Conservation (phyloP, 1,284 basidiomycete genomes). For the Boletus albobrunnescens region DNA sequence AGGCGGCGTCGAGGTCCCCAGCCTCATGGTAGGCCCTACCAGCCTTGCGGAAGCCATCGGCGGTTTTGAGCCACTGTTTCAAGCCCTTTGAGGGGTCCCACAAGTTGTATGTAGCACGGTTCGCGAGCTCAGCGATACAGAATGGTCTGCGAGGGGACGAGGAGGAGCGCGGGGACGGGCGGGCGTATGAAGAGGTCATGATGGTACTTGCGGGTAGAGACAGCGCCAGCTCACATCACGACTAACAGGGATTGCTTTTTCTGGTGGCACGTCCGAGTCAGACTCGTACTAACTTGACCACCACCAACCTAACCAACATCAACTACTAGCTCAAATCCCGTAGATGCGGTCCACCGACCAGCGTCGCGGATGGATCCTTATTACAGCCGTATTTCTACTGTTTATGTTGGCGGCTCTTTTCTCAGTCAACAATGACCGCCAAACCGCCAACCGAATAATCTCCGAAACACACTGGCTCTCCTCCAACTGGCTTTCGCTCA, state of each 20-base stretch:
- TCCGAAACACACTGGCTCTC: constrained; percentile 16
- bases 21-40: constrained; percentile 26
- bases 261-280: background rate
- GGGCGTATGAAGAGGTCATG: constrained; percentile 23
- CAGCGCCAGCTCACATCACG: constrained; percentile 15
- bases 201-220: constrained; percentile 18
- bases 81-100: constrained; percentile 37
- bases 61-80: constrained; percentile 36
- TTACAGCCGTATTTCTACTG: constrained; percentile 44
- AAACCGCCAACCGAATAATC: constrained; percentile 7
- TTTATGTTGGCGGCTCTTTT: constrained; percentile 58
- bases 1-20: constrained; percentile 33
- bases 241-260: constrained; percentile 1
- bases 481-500: constrained; percentile 19
- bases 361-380: constrained; percentile 41
- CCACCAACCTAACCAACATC: constrained; percentile 5
- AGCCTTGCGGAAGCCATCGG: constrained; percentile 35
- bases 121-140: constrained; percentile 37
- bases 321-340: background rate
- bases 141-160: constrained; percentile 27
- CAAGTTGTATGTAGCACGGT: constrained; percentile 30
- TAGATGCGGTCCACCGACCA: constrained; percentile 19
- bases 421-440: constrained; percentile 35
- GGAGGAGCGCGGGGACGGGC: constrained; percentile 21
- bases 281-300: constrained; percentile 2